Conservation (phyloP, 352 stramenopile species). For the Globisporangium nunn region DNA sequence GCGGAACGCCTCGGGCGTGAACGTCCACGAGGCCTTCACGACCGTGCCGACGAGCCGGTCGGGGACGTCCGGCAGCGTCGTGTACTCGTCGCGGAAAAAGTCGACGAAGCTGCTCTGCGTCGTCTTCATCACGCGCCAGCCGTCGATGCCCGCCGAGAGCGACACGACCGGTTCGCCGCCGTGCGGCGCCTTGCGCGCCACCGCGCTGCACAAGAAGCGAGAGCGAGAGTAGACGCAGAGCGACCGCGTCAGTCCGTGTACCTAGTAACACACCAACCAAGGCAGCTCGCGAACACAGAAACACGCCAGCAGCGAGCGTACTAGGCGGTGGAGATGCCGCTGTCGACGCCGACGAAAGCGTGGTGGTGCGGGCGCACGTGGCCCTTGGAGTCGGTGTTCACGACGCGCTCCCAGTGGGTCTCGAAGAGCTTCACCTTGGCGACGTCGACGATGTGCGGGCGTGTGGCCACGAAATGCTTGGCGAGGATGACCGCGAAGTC, state of each 20-base stretch:
- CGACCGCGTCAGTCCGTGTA: background rate
- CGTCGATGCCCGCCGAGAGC: conserved; percentile 48
- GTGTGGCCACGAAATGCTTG: conserved; percentile 82
- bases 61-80: conserved; percentile 65
- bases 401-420: conserved; percentile 63
- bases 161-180: conserved; percentile 29
- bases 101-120: conserved; percentile 84
- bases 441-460: conserved; percentile 68
- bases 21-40: conserved; percentile 72
- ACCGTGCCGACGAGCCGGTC: conserved; percentile 75
- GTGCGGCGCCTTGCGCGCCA: conserved; percentile 36
- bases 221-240: no score
- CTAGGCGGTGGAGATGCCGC: conserved; percentile 50
- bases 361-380: conserved; percentile 57
- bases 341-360: conserved; percentile 59
- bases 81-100: conserved; percentile 81
- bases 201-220: conserved; percentile 21
- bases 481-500: conserved; percentile 83
- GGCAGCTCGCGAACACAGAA: no score
- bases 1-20: conserved; percentile 31
- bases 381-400: conserved; percentile 45
- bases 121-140: conserved; percentile 85
- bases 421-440: conserved; percentile 74
- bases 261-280: background rate
- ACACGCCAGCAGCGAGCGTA: conserved; percentile 9